These are phyloP conservation scores for Nigrograna mackinnonii DNA, from an alignment of 2,329 filamentous ascomycete species.

Conservation along the genomic window DNA sequence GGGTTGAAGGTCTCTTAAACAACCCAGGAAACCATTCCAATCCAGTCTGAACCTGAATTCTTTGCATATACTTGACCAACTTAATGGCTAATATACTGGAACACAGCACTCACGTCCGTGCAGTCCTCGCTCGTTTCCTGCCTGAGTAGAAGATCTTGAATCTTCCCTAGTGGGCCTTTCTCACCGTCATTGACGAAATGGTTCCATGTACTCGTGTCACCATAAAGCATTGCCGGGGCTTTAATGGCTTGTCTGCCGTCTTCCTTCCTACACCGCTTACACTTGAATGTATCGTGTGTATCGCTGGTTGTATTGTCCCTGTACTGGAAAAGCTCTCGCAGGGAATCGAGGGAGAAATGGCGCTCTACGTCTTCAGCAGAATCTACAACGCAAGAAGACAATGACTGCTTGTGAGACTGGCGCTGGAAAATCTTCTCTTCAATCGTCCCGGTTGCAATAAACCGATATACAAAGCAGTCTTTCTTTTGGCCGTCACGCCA, in stretches of 20 bases:
- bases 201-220: slow-evolving; percentile 99
- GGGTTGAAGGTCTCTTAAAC: too few species aligned
- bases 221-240: slow-evolving; percentile 92
- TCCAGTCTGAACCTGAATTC: too few species aligned
- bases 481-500: slow-evolving; percentile 99
- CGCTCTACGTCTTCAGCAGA: slow-evolving; percentile 95
- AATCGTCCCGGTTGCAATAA: slow-evolving; percentile 96
- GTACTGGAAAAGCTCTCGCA: slow-evolving; percentile 94
- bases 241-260: slow-evolving; percentile 88
- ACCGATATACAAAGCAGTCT: slow-evolving; percentile 99
- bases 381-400: slow-evolving; percentile 96
- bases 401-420: slow-evolving; percentile 95
- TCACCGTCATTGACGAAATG: slow-evolving; percentile 83
- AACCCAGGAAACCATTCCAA: too few species aligned
- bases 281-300: slow-evolving; percentile 98
- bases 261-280: slow-evolving; percentile 82
- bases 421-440: slow-evolving; percentile 99
- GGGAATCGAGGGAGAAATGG: slow-evolving; percentile 88
- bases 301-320: slow-evolving; percentile 82
- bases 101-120: slow-evolving; percentile 85
- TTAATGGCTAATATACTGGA: slow-evolving; percentile 96
- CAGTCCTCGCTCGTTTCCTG: slow-evolving; percentile 73
- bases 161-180: slow-evolving; percentile 69
- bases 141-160: slow-evolving; percentile 87
- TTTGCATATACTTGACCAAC: background rate